phyloP scores from a whole-genome alignment of 2,329 filamentous ascomycete genomes.

The Incumbomyces lentus region DNA sequence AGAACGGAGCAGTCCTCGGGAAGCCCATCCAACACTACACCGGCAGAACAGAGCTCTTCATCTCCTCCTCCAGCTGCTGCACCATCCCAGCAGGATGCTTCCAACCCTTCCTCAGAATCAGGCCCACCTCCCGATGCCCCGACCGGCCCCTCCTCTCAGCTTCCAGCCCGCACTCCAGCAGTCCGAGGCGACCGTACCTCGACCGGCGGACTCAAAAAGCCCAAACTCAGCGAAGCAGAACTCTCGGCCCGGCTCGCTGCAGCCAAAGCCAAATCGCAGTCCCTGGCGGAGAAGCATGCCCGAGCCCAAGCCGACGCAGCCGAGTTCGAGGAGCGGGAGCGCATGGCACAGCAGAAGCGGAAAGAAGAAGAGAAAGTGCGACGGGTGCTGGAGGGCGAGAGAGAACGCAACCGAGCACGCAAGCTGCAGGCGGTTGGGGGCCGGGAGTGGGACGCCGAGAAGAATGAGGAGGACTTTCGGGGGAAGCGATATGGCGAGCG shows the following conservation, averaged over 20 bases:
- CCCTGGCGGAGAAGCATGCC: conserved; percentile 50
- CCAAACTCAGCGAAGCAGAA: conserved; percentile 56
- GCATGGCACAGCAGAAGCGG: conserved; percentile 44
- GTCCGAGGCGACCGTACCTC: conserved; percentile 46
- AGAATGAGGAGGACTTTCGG: conserved; percentile 44
- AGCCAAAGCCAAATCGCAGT: conserved; percentile 52
- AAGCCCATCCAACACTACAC: conserved; percentile 4
- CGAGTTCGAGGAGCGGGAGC: conserved; percentile 54
- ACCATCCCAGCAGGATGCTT: conserved; percentile 2
- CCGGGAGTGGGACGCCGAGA: conserved; percentile 54
- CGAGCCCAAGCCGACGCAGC: conserved; percentile 59
- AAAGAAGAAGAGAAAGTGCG: conserved; percentile 41
- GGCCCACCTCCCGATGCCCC: not conserved
- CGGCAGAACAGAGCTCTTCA: conserved; percentile 6
- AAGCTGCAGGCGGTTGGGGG: conserved; percentile 50
- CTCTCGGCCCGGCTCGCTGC: conserved; percentile 50
- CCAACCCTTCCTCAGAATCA: conserved; percentile 3
- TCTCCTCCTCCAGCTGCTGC: conserved; percentile 11
- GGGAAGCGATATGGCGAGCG: conserved; percentile 9
- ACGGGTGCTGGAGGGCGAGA: conserved; percentile 51
- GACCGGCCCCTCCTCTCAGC: conserved; percentile 14
- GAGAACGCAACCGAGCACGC: conserved; percentile 49
- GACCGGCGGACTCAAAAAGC: conserved; percentile 44
- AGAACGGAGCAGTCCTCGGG: no score
- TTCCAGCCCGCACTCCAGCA: conserved; percentile 27